These are phyloP conservation scores for Nepenthes alata DNA, from an alignment of 179 eudicot species.

Conservation along the genomic window DNA sequence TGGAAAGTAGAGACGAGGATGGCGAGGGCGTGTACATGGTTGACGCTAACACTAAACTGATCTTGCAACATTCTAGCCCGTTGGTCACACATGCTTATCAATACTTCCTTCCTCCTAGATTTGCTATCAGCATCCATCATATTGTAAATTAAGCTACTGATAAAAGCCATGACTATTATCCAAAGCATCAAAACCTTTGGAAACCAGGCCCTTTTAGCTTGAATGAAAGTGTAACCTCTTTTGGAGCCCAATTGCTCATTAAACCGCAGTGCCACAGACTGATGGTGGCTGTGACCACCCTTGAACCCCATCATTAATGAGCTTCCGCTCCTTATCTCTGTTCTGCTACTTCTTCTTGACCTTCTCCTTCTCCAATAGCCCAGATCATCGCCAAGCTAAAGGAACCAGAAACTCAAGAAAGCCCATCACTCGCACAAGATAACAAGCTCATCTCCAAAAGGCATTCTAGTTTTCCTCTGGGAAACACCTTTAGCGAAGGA, in stretches of 20 bases:
- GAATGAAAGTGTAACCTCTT: constrained; percentile 24
- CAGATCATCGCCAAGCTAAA: background rate
- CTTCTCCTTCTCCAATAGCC: constrained; percentile 2
- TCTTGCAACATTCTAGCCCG: constrained; percentile 61
- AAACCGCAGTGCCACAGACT: constrained; percentile 29
- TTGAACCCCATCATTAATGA: constrained; percentile 22
- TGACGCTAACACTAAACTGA: constrained; percentile 58
- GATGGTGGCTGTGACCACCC: constrained; percentile 21
- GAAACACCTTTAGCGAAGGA: background rate
- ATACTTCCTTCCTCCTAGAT: constrained; percentile 33
- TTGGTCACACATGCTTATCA: constrained; percentile 49
- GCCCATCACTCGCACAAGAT: background rate
- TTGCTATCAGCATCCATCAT: constrained; percentile 24
- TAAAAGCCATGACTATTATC: constrained; percentile 14
- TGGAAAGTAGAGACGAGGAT: constrained; percentile 55
- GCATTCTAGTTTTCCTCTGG: background rate
- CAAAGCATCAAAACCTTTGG: constrained; percentile 17
- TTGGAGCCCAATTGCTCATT: constrained; percentile 28
- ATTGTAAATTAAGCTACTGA: constrained; percentile 17
- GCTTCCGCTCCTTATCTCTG: background rate
- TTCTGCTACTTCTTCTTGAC: background rate
- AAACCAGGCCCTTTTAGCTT: constrained; percentile 13
- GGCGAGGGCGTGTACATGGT: constrained; percentile 63
- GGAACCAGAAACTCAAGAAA: background rate
- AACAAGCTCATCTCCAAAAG: background rate